Evolutionary conservation across 768 basidiomycete species (phyloP).

Genomic region (Hericium erinaceus): DNA sequence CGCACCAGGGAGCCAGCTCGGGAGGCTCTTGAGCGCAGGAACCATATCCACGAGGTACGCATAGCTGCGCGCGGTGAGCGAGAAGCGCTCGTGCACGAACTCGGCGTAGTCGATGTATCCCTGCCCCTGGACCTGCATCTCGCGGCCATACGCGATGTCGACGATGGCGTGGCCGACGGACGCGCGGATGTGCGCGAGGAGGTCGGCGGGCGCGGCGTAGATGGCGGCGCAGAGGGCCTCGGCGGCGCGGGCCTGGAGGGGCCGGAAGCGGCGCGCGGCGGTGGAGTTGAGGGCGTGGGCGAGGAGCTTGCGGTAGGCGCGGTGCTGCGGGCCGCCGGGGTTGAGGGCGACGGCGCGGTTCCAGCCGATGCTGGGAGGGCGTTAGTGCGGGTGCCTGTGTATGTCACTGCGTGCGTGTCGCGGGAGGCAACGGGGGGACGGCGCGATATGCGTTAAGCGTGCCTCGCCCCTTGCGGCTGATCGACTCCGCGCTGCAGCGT

Average conservation of each 20-base stretch:
- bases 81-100: not conserved
- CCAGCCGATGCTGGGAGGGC: conserved; percentile 8
- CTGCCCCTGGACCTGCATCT: not conserved
- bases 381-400: not conserved
- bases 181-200: conserved; percentile 10
- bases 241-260: conserved; percentile 5
- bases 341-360: conserved; percentile 10
- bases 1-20: conserved; percentile 13
- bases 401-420: too few relatives aligned
- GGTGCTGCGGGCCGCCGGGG: conserved; percentile 13
- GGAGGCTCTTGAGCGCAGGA: conserved; percentile 11
- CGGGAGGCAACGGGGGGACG: too few relatives aligned
- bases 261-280: conserved; percentile 11
- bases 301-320: conserved; percentile 12
- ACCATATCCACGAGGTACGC: conserved; percentile 14
- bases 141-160: not conserved
- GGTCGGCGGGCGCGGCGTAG: conserved; percentile 7
- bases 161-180: not conserved
- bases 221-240: conserved; percentile 11
- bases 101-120: not conserved
- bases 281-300: conserved; percentile 8
- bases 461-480: too few relatives aligned
- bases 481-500: too few relatives aligned
- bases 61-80: conserved; percentile 5
- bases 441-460: not conserved